These are phyloP conservation scores for Gelatoporia subvermispora DNA, from an alignment of 768 basidiomycete genomes.

Conservation along the genomic window DNA sequence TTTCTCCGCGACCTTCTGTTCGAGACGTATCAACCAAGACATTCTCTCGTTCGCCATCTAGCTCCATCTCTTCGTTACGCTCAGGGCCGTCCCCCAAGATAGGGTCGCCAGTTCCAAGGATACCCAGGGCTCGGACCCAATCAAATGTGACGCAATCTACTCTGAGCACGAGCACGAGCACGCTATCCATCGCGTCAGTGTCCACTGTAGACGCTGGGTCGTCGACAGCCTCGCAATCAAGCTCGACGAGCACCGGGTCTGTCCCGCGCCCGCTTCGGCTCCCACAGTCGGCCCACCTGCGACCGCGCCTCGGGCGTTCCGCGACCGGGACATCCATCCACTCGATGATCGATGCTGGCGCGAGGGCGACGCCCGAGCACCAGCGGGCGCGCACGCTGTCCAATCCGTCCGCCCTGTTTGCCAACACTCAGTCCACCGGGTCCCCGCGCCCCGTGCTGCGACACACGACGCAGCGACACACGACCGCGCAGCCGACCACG, in stretches of 20 bases:
- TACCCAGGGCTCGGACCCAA: conserved; percentile 7
- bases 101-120: conserved; percentile 8
- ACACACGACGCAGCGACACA: no score
- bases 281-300: conserved; percentile 11
- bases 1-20: background rate
- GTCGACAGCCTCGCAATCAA: background rate
- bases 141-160: conserved; percentile 8
- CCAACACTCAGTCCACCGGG: background rate
- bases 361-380: background rate
- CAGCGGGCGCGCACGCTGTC: background rate
- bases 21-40: background rate
- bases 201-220: background rate
- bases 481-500: no score
- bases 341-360: conserved; percentile 2
- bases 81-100: conserved; percentile 1
- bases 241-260: conserved; percentile 1
- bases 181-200: background rate
- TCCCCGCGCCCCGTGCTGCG: background rate
- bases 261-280: conserved; percentile 22
- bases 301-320: conserved; percentile 3
- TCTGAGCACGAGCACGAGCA: background rate
- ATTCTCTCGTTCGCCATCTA: background rate
- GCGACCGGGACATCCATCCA: conserved; percentile 6
- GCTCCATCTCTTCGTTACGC: background rate
- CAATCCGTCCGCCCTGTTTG: background rate